Percentiles rank a stretch among this genome's conserved stretches.
phyloP scores from a whole-genome alignment of 1,139 yeast species.

The Magnusiomyces suaveolens region DNA sequence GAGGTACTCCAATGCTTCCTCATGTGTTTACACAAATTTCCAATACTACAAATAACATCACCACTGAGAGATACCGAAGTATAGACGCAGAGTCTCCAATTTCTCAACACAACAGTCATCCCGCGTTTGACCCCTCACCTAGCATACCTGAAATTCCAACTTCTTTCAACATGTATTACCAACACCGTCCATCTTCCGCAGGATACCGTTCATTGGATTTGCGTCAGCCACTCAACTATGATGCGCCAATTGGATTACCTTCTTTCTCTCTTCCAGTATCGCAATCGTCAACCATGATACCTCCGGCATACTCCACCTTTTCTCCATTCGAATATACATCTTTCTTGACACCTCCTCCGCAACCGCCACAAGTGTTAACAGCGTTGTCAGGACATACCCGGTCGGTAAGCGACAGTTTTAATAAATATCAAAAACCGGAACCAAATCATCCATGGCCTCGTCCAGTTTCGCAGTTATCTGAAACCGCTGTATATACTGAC shows the following conservation, averaged over 20 bases:
- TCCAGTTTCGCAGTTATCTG: not conserved
- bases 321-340: not conserved
- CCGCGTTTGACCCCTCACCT: not conserved
- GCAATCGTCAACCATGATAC: no score
- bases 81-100: not conserved
- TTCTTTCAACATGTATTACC: no score
- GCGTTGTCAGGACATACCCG: not conserved
- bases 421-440: not conserved
- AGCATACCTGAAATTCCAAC: no score
- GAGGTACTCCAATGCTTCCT: slow-evolving; percentile 1
- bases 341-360: not conserved
- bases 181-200: no score
- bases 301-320: not conserved
- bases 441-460: not conserved
- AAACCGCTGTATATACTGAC: not conserved
- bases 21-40: not conserved
- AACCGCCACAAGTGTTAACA: not conserved
- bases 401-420: not conserved
- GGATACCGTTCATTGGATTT: not conserved
- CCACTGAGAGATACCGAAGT: not conserved
- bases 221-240: not conserved
- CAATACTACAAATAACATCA: not conserved
- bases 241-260: no score
- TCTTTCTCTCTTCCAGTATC: no score
- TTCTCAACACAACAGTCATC: not conserved